These are phyloP conservation scores for Didymella lethalis DNA, from an alignment of 2,329 filamentous ascomycete genomes.

Conservation along the genomic window DNA sequence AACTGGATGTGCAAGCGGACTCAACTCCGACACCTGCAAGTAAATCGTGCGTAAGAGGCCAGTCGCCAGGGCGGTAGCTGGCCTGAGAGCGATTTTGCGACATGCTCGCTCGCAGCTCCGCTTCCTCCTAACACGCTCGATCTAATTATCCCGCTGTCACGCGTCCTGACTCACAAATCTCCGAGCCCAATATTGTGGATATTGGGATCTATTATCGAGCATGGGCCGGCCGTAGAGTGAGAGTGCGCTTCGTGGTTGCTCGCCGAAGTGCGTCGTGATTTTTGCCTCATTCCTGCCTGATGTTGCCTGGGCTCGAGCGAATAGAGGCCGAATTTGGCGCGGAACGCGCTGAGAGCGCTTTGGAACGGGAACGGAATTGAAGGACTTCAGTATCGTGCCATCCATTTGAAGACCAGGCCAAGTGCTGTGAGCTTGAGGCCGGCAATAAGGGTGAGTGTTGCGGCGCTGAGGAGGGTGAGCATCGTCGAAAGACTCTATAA, in stretches of 20 bases:
- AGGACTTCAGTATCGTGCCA: constrained; percentile 30
- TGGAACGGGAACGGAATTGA: not conserved
- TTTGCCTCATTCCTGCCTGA: constrained; percentile 3
- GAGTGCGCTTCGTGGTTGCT: not conserved
- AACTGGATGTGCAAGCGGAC: constrained; percentile 3
- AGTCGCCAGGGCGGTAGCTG: not conserved
- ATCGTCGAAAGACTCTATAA: not conserved
- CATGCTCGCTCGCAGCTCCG: not conserved
- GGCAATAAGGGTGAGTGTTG: constrained; percentile 35
- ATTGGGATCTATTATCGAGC: constrained; percentile 8
- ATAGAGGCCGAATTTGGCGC: not conserved
- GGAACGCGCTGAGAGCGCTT: not conserved
- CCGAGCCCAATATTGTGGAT: constrained; percentile 13
- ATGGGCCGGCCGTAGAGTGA: not conserved
- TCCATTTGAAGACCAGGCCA: constrained; percentile 39
- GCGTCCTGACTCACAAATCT: constrained; percentile 12
- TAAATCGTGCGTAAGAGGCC: not conserved
- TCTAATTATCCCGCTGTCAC: constrained; percentile 8
- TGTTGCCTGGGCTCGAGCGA: not conserved
- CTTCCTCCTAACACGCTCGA: not conserved
- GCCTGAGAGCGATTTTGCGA: not conserved
- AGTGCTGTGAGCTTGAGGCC: constrained; percentile 44
- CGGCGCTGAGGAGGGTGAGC: constrained; percentile 19
- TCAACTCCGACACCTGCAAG: constrained; percentile 9
- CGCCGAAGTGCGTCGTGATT: not conserved